Evolutionary conservation across 352 stramenopile species (phyloP).

Genomic region (Phytophthora palmivora): DNA sequence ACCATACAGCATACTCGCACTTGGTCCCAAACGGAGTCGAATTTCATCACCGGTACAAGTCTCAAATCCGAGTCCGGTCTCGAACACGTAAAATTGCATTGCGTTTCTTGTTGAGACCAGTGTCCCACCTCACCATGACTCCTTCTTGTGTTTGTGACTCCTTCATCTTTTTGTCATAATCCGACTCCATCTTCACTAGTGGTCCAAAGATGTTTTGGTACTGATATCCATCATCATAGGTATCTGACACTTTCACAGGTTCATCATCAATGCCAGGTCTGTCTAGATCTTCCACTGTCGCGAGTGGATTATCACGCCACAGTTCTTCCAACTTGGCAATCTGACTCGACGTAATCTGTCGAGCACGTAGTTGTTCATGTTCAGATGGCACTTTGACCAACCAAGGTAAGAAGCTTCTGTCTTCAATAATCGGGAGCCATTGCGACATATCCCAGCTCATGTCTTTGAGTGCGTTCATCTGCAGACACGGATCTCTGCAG

Average conservation of each 20-base stretch:
- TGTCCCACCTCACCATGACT: conserved; percentile 94
- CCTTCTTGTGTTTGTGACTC: conserved; percentile 96
- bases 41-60: conserved; percentile 97
- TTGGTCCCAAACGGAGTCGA: conserved; percentile 90
- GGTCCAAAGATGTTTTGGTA: conserved; percentile 99
- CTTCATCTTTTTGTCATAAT: conserved; percentile 99
- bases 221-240: conserved; percentile 99
- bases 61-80: conserved; percentile 90
- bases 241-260: conserved; percentile 82
- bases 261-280: conserved; percentile 92
- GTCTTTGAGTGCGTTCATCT: conserved; percentile 97
- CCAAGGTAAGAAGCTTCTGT: conserved; percentile 97
- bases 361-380: conserved; percentile 92
- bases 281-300: conserved; percentile 96
- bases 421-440: conserved; percentile 98
- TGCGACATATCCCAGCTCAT: conserved; percentile 99
- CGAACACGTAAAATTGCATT: conserved; percentile 96
- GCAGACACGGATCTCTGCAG: conserved; percentile 96
- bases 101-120: conserved; percentile 96
- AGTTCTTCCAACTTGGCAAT: conserved; percentile 92
- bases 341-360: conserved; percentile 93
- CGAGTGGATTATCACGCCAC: conserved; percentile 97
- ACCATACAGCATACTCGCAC: conserved; percentile 81
- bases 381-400: conserved; percentile 95
- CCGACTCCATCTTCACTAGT: conserved; percentile 99